A percentile compares a stretch with the other conserved stretches of the same genome.
Conservation (phyloP, 2,329 filamentous ascomycete species). For the Allantophomopsis lycopodina region DNA sequence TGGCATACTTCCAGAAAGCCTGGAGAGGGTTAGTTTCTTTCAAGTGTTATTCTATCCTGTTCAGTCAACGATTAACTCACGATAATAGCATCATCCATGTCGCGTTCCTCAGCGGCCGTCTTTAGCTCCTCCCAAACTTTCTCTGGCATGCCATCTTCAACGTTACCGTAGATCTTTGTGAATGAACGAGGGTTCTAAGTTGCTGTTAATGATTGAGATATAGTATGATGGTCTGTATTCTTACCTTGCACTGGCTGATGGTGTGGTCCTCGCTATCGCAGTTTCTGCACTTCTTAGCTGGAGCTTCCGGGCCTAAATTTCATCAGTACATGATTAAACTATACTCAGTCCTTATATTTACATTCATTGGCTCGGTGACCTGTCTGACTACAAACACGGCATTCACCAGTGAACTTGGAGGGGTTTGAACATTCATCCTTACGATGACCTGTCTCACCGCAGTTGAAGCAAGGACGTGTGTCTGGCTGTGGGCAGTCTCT, state of each 20-base stretch:
- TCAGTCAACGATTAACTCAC: constrained; percentile 6
- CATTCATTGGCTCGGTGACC: constrained; percentile 50
- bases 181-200: constrained; percentile 48
- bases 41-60: too few species aligned
- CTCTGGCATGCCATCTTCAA: constrained; percentile 36
- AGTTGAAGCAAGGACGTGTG: constrained; percentile 29
- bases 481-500: not conserved
- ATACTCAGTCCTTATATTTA: too few species aligned
- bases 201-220: constrained; percentile 11
- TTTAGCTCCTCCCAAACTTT: constrained; percentile 43
- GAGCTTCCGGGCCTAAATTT: constrained; percentile 29
- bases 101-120: constrained; percentile 34
- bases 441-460: constrained; percentile 46
- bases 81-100: constrained; percentile 49
- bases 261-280: constrained; percentile 44
- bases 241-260: not conserved
- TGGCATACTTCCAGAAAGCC: constrained; percentile 45
- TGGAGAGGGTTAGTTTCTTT: not conserved
- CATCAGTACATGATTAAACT: too few species aligned
- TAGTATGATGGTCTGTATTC: too few species aligned
- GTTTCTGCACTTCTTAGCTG: constrained; percentile 41
- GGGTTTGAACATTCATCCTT: constrained; percentile 31
- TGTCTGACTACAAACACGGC: constrained; percentile 38
- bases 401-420: constrained; percentile 37
- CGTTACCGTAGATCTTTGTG: constrained; percentile 14